A percentile compares a stretch with the other conserved stretches of the same genome.
These are phyloP conservation scores for Medicago truncatula DNA, from an alignment of 306 rosid genomes.

Conservation along the genomic window DNA sequence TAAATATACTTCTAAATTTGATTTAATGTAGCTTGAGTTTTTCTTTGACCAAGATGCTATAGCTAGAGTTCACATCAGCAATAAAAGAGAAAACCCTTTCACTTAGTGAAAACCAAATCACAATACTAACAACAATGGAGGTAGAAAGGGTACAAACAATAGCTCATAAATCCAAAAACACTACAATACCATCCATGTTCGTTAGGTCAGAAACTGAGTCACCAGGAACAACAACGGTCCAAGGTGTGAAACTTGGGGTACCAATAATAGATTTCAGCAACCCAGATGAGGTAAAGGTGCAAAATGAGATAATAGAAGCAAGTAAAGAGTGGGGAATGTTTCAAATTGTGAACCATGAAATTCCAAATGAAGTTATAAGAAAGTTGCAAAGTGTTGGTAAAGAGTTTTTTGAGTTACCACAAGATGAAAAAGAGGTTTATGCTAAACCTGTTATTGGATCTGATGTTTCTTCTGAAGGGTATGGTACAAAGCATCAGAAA, in stretches of 20 bases:
- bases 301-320: constrained; percentile 48
- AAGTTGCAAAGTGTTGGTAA: constrained; percentile 64
- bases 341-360: constrained; percentile 75
- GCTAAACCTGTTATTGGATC: constrained; percentile 48
- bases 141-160: constrained; percentile 62
- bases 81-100: background rate
- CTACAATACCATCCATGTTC: constrained; percentile 52
- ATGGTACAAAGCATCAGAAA: constrained; percentile 65
- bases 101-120: background rate
- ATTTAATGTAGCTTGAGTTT: too few relatives aligned
- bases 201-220: constrained; percentile 61
- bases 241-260: constrained; percentile 50
- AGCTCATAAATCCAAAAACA: constrained; percentile 44
- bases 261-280: constrained; percentile 61
- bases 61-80: background rate
- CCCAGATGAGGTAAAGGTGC: constrained; percentile 46
- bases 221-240: constrained; percentile 75
- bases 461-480: constrained; percentile 55
- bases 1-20: too few relatives aligned
- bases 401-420: constrained; percentile 64
- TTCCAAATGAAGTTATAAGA: constrained; percentile 57
- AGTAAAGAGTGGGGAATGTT: constrained; percentile 72
- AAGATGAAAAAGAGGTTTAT: constrained; percentile 62
- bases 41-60: too few relatives aligned
- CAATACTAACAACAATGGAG: constrained; percentile 40